These are phyloP conservation scores for Lablab purpureus DNA, from an alignment of 306 rosid genomes.

Conservation along the genomic window DNA sequence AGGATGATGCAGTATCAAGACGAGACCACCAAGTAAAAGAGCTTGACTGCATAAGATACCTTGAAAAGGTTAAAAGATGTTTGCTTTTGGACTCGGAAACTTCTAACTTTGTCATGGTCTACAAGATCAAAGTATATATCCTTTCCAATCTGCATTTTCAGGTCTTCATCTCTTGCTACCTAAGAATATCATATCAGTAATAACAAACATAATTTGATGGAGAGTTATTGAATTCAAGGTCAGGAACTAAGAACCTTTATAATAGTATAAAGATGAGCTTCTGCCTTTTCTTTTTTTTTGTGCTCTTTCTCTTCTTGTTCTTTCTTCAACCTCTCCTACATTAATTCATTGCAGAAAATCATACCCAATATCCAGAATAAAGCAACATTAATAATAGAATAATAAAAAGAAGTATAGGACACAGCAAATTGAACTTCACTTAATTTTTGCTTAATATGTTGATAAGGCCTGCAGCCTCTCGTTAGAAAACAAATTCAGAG, in stretches of 20 bases:
- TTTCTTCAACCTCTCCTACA: slow-evolving; percentile 84
- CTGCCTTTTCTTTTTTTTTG: slow-evolving; percentile 81
- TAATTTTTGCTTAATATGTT: background rate
- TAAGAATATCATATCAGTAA: slow-evolving; percentile 46
- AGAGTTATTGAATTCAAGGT: slow-evolving; percentile 4
- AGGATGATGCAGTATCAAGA: background rate
- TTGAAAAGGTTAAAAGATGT: slow-evolving; percentile 73
- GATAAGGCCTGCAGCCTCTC: background rate
- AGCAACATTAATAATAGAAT: background rate
- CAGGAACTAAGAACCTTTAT: slow-evolving; percentile 68
- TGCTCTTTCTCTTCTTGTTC: slow-evolving; percentile 90
- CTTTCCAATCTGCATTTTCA: slow-evolving; percentile 76
- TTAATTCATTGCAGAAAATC: slow-evolving; percentile 27
- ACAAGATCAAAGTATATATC: slow-evolving; percentile 87
- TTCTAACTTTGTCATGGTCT: slow-evolving; percentile 86
- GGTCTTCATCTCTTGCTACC: slow-evolving; percentile 82
- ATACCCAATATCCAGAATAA: slow-evolving; percentile 30
- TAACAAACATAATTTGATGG: slow-evolving; percentile 18
- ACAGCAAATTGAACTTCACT: background rate
- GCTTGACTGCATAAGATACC: slow-evolving; percentile 52
- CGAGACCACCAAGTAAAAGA: slow-evolving; percentile 31
- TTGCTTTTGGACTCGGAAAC: slow-evolving; percentile 82
- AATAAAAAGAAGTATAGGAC: background rate
- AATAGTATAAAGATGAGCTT: slow-evolving; percentile 82
- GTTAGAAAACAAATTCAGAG: slow-evolving; percentile 11